Base-by-base conservation (phyloP, 2,329 filamentous ascomycete genomes). In the Pseudopithomyces maydicus region DNA sequence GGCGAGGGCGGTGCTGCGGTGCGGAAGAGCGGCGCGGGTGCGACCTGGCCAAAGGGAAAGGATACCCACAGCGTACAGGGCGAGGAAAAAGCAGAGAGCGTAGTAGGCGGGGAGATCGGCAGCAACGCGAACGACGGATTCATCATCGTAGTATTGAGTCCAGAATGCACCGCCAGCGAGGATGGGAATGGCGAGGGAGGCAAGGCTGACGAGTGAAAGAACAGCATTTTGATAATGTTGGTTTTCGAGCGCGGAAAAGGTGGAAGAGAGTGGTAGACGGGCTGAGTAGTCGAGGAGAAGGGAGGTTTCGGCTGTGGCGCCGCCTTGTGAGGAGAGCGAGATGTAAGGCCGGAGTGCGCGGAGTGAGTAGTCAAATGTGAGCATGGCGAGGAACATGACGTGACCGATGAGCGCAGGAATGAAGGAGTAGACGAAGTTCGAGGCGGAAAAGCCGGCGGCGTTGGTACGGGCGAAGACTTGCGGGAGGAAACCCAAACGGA, bases 401-500 rank as follows among this genome's bases (percentile, higher is more conserved):
- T 88, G 85, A 4, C 88, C 90, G 26, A 92, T 71, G 0, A 90
- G 65, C 2, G 88, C 85, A 0, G 90, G 90, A 20, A 93, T 54
- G 74, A 93, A 92, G 58, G 85, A 87, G 79, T 92, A 97, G 49
- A 97, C 78, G 77, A 97, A 97, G 75, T 97, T 92, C 48, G 92
- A 91, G 0, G 90, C 81, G 1, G 91, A 96, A 75, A 96, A 97
- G 17, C 89, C 90, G 23, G 69, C 65, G 0, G 77, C 68, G 3
- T 83, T 79, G 1, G 91, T 86, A 2, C 81, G 79, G 0, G 88
- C 86, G 10, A 81, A 78, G 1, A 97, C 79, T 6, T 82, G 79
- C 2, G 93, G 92, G 6, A 82, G 74, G 73, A 96, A 97, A 8
- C 92, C 93, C 7, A 81, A 73, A 36, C 84, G 78, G 29, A 96